A percentile compares a stretch with the other conserved stretches of the same genome.
Conservation (phyloP, 345 rosid species). For the Hypericum androsaemum region DNA sequence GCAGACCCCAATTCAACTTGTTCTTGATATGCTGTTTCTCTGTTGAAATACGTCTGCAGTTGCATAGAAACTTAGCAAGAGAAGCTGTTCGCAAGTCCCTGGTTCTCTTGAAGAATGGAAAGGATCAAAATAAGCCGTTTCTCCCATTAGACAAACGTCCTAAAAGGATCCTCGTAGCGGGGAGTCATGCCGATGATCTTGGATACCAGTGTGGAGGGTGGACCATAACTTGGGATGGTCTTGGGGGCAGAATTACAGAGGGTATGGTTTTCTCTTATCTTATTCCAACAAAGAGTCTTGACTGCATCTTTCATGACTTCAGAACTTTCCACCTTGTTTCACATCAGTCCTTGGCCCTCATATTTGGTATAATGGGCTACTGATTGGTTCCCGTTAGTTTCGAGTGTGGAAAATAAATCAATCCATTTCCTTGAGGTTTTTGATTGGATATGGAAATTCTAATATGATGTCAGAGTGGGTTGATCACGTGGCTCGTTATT, state of each 20-base stretch:
- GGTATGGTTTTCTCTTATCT: slow-evolving; percentile 31
- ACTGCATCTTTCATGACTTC: background rate
- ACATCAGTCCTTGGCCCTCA: no score
- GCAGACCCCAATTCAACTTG: no score
- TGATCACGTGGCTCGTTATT: no score
- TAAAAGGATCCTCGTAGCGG: slow-evolving; percentile 55
- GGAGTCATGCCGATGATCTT: slow-evolving; percentile 81
- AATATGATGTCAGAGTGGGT: no score
- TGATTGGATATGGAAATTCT: no score
- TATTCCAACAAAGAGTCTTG: background rate
- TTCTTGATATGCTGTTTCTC: background rate
- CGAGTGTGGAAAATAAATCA: no score
- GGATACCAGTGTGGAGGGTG: slow-evolving; percentile 94
- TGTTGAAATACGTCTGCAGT: slow-evolving; percentile 28
- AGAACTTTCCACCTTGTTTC: no score
- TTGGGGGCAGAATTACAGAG: slow-evolving; percentile 68
- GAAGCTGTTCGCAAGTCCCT: slow-evolving; percentile 87
- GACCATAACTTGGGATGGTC: slow-evolving; percentile 63
- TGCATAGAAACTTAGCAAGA: slow-evolving; percentile 59
- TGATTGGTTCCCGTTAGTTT: no score
- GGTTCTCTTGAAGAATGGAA: slow-evolving; percentile 79
- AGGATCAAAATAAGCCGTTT: slow-evolving; percentile 35
- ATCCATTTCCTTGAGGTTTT: no score
- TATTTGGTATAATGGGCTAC: no score
- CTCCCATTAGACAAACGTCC: slow-evolving; percentile 65